These are phyloP conservation scores for Pichia eremophila DNA, from an alignment of 805 yeast genomes.

Conservation along the genomic window DNA sequence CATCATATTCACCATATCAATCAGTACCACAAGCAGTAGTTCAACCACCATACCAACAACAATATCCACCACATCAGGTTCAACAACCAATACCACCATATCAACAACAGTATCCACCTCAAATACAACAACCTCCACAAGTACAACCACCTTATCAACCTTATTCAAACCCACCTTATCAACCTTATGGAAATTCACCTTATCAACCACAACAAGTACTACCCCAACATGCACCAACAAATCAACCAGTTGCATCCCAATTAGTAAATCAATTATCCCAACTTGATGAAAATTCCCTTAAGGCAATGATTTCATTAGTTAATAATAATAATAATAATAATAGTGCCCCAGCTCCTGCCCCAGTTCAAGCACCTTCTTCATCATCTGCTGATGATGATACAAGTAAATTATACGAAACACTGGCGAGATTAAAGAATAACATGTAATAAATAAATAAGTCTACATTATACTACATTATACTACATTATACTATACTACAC, in stretches of 20 bases:
- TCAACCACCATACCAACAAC: constrained; percentile 2
- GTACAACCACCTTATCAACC: background rate
- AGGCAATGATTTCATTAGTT: constrained; percentile 24
- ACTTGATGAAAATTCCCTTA: constrained; percentile 26
- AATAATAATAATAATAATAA: constrained; percentile 9
- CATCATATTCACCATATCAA: constrained; percentile 1
- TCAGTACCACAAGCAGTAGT: background rate
- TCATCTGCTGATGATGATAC: constrained; percentile 19
- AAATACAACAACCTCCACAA: background rate
- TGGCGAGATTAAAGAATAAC: constrained; percentile 30
- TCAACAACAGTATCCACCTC: background rate
- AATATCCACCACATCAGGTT: background rate
- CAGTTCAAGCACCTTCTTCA: background rate
- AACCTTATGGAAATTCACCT: constrained; percentile 6
- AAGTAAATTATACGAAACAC: constrained; percentile 27
- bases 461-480: too few species aligned
- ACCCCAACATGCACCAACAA: constrained; percentile 14
- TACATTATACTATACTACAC: too few species aligned
- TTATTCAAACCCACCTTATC: constrained; percentile 4
- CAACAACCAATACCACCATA: too few species aligned
- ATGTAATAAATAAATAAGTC: constrained; percentile 15
- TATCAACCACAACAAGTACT: constrained; percentile 11
- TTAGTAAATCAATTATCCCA: constrained; percentile 17
- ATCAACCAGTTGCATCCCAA: constrained; percentile 3
- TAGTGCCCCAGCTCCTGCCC: constrained; percentile 5